These are phyloP conservation scores for Pythium utonaiense DNA, from an alignment of 352 stramenopile species.

Conservation along the genomic window DNA sequence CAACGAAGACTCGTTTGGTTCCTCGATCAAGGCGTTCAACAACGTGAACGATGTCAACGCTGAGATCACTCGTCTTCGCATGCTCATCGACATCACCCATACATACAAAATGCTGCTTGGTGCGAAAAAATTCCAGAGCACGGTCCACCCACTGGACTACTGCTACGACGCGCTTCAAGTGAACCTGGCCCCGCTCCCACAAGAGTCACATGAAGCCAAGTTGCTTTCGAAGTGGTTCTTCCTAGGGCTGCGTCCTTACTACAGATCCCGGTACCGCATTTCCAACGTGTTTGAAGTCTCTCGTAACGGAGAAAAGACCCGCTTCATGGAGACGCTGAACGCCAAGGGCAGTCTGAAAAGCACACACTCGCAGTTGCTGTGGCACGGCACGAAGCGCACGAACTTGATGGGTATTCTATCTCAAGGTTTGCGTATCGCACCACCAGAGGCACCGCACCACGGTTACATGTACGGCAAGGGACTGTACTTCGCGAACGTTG, in stretches of 20 bases:
- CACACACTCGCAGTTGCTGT: conserved; percentile 61
- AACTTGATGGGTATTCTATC: conserved; percentile 87
- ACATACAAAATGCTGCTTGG: conserved; percentile 79
- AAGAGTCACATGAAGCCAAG: conserved; percentile 34
- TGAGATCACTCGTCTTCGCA: conserved; percentile 58
- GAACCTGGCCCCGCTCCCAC: conserved; percentile 31
- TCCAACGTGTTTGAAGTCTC: conserved; percentile 65
- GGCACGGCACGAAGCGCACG: conserved; percentile 80
- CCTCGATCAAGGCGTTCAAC: conserved; percentile 63
- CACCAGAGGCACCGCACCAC: conserved; percentile 74
- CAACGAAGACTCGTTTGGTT: conserved; percentile 55
- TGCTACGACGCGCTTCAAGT: conserved; percentile 77
- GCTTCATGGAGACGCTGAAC: conserved; percentile 43
- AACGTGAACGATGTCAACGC: conserved; percentile 48
- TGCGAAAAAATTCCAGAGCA: conserved; percentile 38
- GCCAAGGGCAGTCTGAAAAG: conserved; percentile 32
- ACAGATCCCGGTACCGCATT: conserved; percentile 41
- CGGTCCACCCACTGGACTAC: conserved; percentile 67
- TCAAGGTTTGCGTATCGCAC: conserved; percentile 81
- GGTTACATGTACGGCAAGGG: conserved; percentile 85
- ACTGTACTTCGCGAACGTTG: conserved; percentile 82
- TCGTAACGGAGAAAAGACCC: conserved; percentile 49
- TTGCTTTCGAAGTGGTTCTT: conserved; percentile 67
- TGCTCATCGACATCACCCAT: conserved; percentile 66
- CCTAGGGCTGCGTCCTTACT: conserved; percentile 29